Percentiles rank a stretch among this genome's conserved stretches.
phyloP scores from a whole-genome alignment of 139 green algal species.

The Tetraselmis chui region DNA sequence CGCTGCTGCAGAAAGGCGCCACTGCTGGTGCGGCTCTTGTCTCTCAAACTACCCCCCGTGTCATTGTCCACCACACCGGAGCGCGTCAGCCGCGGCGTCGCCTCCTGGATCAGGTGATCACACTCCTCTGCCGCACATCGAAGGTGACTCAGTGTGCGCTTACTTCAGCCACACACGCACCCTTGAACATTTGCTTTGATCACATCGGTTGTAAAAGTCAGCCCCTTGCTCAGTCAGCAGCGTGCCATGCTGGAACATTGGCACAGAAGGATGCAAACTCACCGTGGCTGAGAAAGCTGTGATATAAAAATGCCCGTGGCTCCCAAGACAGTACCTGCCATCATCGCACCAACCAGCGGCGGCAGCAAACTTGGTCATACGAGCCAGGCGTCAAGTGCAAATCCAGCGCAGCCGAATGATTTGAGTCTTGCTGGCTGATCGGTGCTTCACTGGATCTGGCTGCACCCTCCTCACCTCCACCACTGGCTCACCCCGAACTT shows the following conservation, averaged over 20 bases:
- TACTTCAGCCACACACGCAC: no score
- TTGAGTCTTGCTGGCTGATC: background rate
- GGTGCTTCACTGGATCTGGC: background rate
- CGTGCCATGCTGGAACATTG: background rate
- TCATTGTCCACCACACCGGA: background rate
- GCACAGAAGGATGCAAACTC: background rate
- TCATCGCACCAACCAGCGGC: background rate
- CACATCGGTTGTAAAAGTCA: background rate
- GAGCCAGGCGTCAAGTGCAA: background rate
- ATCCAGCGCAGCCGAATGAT: background rate
- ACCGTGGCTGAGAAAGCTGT: background rate
- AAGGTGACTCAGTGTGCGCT: no score
- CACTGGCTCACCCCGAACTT: no score
- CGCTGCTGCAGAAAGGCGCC: background rate
- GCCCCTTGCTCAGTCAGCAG: background rate
- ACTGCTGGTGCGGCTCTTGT: background rate
- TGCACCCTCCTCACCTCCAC: no score
- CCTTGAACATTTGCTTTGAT: no score
- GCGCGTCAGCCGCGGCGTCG: background rate
- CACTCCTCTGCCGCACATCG: background rate
- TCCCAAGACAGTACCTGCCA: background rate
- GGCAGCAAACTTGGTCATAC: background rate
- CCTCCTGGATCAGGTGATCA: background rate
- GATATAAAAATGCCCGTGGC: background rate
- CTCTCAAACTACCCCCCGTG: background rate